Evolutionary conservation across 768 basidiomycete species (phyloP).

Genomic region (Mycena rosella): DNA sequence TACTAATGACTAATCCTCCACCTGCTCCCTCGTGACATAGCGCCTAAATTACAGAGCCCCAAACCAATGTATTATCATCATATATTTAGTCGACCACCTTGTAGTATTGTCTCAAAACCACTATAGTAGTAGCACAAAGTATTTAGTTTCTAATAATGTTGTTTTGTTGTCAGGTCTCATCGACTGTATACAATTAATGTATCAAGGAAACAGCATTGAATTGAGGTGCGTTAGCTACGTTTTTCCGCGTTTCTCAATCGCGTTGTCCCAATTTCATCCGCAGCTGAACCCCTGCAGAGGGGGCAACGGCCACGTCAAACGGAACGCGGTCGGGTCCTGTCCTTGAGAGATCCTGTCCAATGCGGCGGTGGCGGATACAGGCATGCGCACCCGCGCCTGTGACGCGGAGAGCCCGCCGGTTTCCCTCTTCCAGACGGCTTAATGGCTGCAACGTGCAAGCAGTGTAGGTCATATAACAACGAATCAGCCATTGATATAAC

Average conservation of each 20-base stretch:
- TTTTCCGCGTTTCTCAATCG: too few species aligned
- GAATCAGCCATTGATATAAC: neutral
- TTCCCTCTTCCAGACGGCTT: too few species aligned
- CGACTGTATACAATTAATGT: too few species aligned
- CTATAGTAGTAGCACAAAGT: constrained; percentile 27
- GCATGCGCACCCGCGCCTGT: too few species aligned
- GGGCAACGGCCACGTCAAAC: too few species aligned
- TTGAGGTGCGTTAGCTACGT: too few species aligned
- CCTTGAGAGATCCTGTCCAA: neutral
- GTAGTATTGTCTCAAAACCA: constrained; percentile 26
- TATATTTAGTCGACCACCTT: constrained; percentile 8
- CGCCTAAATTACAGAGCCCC: constrained; percentile 20
- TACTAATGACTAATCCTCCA: constrained; percentile 1
- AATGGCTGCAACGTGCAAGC: too few species aligned
- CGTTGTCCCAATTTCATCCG: constrained; percentile 22
- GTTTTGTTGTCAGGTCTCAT: constrained; percentile 3
- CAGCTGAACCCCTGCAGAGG: constrained; percentile 63
- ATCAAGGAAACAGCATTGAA: too few species aligned
- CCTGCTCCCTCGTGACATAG: neutral
- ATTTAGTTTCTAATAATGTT: constrained; percentile 30
- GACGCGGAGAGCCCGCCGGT: too few species aligned
- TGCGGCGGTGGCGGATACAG: too few species aligned
- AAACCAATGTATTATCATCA: constrained; percentile 18
- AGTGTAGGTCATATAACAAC: too few species aligned
- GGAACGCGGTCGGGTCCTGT: constrained; percentile 8